Evolutionary conservation across 2,329 filamentous ascomycete species (phyloP), one percentile per base, ranked within the genome.

Genomic region (Pseudogymnoascus sp.): DNA sequence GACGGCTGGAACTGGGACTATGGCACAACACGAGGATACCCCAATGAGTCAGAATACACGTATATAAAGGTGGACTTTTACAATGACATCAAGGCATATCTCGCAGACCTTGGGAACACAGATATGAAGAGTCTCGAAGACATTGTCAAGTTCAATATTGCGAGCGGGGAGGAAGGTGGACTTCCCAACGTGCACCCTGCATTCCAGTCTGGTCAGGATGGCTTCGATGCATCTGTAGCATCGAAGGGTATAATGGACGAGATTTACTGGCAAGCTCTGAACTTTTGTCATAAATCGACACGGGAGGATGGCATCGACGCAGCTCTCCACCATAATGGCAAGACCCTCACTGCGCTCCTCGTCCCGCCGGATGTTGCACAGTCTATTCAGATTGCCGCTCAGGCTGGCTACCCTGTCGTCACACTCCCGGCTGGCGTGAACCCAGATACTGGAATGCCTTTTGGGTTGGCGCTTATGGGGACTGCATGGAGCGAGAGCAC

Each of bases 1-100:
- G 72, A 82, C 59, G 86, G 87, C n/a, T 92, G 88, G 88, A 79
- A 91, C 73, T 92, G 89, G 82, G 87, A 89, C 69, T 88, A 84
- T 66, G 87, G 88, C 13, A 79, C 76, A 5, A 80, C 77, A 1
- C 82, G 86, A 3, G 86, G 86, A 2, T 85, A 77, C 68, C 76
- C 85, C n/a, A 90, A 91, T 65, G 84, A 90, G 74, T 90, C 86
- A 13, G 44, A 50, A 50, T 50, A 38, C 33, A 42, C 26, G 26
- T 31, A 26, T 62, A 26, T 46, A 26, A 62, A 31, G 42, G 44
- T 11, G 7, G 61, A 62, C n/a, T 59, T 59, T 19, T 62, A 62
- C 11, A 31, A 62, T n/a, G 42, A 33, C 26, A n/a, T 62, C 17
- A 29, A 56, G 9, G 42, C 26, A 19, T 62, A 62, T 56, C 29